Conservation (phyloP, 2,329 filamentous ascomycete species). For the Fusarium fujikuroi region DNA sequence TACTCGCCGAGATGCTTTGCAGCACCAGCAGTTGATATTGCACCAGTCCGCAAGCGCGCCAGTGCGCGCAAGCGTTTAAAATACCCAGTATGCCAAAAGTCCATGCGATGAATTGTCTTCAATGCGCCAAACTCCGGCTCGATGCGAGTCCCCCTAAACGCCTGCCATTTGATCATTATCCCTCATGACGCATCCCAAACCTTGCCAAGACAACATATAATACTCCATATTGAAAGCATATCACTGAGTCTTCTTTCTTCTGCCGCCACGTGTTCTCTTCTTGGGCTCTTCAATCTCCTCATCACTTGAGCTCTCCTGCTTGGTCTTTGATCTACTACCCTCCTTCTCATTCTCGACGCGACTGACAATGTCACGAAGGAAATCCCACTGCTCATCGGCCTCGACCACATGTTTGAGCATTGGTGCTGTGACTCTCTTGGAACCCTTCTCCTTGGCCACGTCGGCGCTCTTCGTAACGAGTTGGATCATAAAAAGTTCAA, state of each 20-base stretch:
- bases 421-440: conserved; percentile 87
- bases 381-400: conserved; percentile 93
- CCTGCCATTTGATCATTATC: conserved; percentile 43
- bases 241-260: conserved; percentile 60
- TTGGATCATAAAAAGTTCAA: conserved; percentile 98
- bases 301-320: conserved; percentile 64
- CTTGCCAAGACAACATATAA: neutral
- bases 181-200: conserved; percentile 40
- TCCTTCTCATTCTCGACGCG: conserved; percentile 76
- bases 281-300: conserved; percentile 63
- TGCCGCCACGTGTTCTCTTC: conserved; percentile 58
- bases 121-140: conserved; percentile 42
- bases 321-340: conserved; percentile 53
- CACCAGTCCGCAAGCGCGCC: neutral
- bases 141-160: conserved; percentile 42
- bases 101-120: conserved; percentile 23
- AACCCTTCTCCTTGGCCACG: conserved; percentile 82
- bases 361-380: conserved; percentile 87
- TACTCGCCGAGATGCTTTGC: neutral
- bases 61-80: conserved; percentile 15
- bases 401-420: conserved; percentile 94
- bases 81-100: conserved; percentile 27
- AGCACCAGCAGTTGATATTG: conserved; percentile 6
- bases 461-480: conserved; percentile 89
- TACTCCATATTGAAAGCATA: neutral